Evolutionary conservation across 441 rosid genomes (phyloP).

Genomic region (Gossypium aridum): DNA sequence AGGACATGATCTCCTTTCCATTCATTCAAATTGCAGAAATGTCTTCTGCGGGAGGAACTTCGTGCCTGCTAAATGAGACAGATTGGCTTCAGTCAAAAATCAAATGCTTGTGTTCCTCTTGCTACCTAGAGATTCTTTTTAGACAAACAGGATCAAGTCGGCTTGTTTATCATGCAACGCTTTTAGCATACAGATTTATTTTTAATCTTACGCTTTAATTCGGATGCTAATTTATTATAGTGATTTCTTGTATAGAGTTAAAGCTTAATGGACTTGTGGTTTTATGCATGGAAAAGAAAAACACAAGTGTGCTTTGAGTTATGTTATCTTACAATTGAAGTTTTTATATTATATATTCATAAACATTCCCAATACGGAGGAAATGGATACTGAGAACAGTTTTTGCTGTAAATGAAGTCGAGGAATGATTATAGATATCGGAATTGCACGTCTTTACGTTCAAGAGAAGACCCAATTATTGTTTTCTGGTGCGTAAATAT

Average conservation of each 20-base stretch:
- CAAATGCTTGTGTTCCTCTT: neutral
- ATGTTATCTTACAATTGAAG: neutral
- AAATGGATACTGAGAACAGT: too few species aligned
- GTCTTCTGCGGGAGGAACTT: conserved; percentile 70
- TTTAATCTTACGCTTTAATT: conserved; percentile 5
- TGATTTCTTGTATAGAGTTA: conserved; percentile 8
- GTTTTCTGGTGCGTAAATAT: too few species aligned
- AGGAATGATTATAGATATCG: too few species aligned
- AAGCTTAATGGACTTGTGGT: neutral
- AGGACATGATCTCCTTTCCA: neutral
- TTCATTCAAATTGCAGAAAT: conserved; percentile 41
- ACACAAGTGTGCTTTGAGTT: neutral
- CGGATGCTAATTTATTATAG: conserved; percentile 2
- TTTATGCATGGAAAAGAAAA: neutral
- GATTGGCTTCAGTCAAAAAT: neutral
- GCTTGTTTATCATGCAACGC: conserved; percentile 10
- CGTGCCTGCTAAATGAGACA: conserved; percentile 30
- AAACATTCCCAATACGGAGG: too few species aligned
- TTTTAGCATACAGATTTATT: neutral
- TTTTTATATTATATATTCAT: neutral
- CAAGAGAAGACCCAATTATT: too few species aligned
- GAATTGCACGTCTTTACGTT: too few species aligned
- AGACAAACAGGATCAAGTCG: conserved; percentile 2
- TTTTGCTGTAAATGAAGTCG: too few species aligned
- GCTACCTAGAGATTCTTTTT: neutral